These are phyloP conservation scores for Rubroboletus pulcherrimus DNA, from an alignment of 768 basidiomycete genomes.

Conservation along the genomic window DNA sequence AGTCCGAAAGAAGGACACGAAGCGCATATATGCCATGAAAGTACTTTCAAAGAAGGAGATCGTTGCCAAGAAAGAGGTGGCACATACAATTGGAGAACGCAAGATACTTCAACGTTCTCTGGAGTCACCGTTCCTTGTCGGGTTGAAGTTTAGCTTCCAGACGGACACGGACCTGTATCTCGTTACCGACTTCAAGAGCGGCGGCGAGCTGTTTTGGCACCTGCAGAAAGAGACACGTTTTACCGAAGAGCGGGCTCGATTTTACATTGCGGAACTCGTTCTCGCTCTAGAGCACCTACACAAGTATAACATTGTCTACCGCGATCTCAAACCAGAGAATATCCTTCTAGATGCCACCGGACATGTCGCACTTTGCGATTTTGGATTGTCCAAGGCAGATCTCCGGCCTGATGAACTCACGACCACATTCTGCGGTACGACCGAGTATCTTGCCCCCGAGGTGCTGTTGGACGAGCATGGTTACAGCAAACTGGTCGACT, in stretches of 20 bases:
- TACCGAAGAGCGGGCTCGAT: slow-evolving; percentile 86
- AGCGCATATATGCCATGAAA: slow-evolving; percentile 99
- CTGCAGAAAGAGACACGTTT: slow-evolving; percentile 94
- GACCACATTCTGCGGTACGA: slow-evolving; percentile 99
- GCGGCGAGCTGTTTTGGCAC: slow-evolving; percentile 98
- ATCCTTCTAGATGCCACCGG: slow-evolving; percentile 98
- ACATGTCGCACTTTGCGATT: slow-evolving; percentile 97
- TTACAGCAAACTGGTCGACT: slow-evolving; percentile 97
- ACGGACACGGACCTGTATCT: slow-evolving; percentile 93
- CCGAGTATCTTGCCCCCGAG: slow-evolving; percentile 97
- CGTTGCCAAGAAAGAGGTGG: slow-evolving; percentile 97
- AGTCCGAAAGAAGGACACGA: slow-evolving; percentile 96
- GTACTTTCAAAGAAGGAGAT: slow-evolving; percentile 99
- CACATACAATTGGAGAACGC: slow-evolving; percentile 98
- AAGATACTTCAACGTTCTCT: slow-evolving; percentile 94
- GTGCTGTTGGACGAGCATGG: slow-evolving; percentile 98
- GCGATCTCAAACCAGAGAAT: slow-evolving; percentile 98
- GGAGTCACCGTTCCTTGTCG: slow-evolving; percentile 95
- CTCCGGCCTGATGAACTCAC: slow-evolving; percentile 90
- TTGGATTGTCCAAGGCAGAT: slow-evolving; percentile 96
- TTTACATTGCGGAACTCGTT: slow-evolving; percentile 95
- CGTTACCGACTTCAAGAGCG: slow-evolving; percentile 98
- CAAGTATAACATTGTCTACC: slow-evolving; percentile 94
- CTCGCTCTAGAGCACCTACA: slow-evolving; percentile 95
- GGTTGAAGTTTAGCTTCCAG: slow-evolving; percentile 97